These are phyloP conservation scores for Ceratonia siliqua DNA, from an alignment of 306 rosid species.

Conservation along the genomic window DNA sequence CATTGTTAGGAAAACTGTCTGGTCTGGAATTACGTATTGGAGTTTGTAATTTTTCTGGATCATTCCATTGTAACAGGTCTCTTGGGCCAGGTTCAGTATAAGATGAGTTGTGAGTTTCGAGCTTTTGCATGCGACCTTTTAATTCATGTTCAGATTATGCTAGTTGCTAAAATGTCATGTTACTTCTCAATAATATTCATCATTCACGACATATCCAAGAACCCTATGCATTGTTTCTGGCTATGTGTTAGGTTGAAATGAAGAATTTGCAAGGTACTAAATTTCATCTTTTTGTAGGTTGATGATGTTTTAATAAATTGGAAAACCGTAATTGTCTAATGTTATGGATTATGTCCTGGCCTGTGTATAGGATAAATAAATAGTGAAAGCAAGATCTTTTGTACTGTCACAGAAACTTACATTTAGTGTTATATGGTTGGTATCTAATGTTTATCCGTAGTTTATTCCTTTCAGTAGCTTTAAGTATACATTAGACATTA, in stretches of 20 bases:
- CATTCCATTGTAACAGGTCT: not conserved
- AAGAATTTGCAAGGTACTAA: not conserved
- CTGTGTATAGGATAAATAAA: too few relatives aligned
- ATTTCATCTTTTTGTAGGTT: not conserved
- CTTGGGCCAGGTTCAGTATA: not conserved
- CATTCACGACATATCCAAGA: not conserved
- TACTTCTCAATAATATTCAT: not conserved
- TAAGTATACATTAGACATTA: not conserved
- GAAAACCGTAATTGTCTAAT: not conserved
- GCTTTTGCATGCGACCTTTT: not conserved
- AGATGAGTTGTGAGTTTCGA: too few relatives aligned
- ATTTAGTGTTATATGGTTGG: not conserved
- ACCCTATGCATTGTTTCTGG: too few relatives aligned
- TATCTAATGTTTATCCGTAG: not conserved
- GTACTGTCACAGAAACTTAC: too few relatives aligned
- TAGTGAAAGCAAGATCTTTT: too few relatives aligned
- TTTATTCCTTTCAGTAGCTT: not conserved
- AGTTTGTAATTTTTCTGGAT: not conserved
- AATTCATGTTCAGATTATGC: not conserved
- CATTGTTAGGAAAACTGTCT: too few relatives aligned
- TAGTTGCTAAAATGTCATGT: not conserved
- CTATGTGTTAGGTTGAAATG: not conserved
- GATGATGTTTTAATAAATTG: not conserved
- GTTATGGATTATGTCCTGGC: not conserved
- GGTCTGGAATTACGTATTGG: not conserved